phyloP scores from a whole-genome alignment of 2,329 filamentous ascomycete species.

The Hysterium pulicare region DNA sequence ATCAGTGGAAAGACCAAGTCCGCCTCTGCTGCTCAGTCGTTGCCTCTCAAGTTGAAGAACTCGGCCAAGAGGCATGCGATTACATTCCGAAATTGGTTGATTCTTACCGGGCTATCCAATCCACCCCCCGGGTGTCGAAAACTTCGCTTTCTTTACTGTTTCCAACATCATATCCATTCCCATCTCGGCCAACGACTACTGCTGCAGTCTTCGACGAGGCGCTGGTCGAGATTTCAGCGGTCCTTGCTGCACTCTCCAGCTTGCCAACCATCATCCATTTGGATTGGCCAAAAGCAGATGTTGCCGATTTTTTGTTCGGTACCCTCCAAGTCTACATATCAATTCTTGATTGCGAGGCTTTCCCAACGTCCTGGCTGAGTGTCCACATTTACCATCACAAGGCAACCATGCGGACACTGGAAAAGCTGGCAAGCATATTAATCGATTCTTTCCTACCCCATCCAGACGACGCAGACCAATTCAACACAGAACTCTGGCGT shows the following conservation, averaged over 20 bases:
- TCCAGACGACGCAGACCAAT: slow-evolving; percentile 85
- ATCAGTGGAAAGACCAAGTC: slow-evolving; percentile 90
- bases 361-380: slow-evolving; percentile 86
- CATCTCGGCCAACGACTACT: slow-evolving; percentile 62
- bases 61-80: slow-evolving; percentile 77
- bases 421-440: slow-evolving; percentile 76
- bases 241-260: slow-evolving; percentile 78
- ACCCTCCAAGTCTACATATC: slow-evolving; percentile 83
- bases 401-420: slow-evolving; percentile 79
- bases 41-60: slow-evolving; percentile 75
- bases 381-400: slow-evolving; percentile 91
- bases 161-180: slow-evolving; percentile 86
- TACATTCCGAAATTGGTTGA: slow-evolving; percentile 89
- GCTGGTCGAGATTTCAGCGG: slow-evolving; percentile 80
- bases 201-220: slow-evolving; percentile 75
- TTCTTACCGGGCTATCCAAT: slow-evolving; percentile 76
- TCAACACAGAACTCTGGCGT: slow-evolving; percentile 93
- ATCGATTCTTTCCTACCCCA: slow-evolving; percentile 82
- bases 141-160: slow-evolving; percentile 79
- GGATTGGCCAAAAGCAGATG: slow-evolving; percentile 70
- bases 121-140: slow-evolving; percentile 58
- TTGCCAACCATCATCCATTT: slow-evolving; percentile 71
- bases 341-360: slow-evolving; percentile 83
- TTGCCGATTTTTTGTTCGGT: slow-evolving; percentile 72
- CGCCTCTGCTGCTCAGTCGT: slow-evolving; percentile 90